A percentile compares a stretch with the other conserved stretches of the same genome.
These are phyloP conservation scores for Leonotis leonurus DNA, from an alignment of 257 asterid species.

Conservation along the genomic window DNA sequence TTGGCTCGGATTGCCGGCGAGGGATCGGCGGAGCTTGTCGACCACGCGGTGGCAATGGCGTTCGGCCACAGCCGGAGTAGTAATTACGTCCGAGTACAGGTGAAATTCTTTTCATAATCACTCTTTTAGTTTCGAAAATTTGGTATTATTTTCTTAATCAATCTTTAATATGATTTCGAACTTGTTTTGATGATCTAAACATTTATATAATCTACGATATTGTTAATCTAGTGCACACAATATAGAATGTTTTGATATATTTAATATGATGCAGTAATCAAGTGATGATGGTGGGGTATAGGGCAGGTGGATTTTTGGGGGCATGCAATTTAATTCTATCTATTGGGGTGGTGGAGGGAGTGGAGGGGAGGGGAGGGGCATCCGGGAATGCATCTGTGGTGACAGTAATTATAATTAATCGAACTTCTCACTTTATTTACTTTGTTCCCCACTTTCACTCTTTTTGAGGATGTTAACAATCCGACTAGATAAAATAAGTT, in stretches of 20 bases:
- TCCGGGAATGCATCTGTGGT: slow-evolving; percentile 7
- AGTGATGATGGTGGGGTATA: too few relatives aligned
- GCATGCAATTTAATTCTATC: slow-evolving; percentile 43
- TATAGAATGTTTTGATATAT: not conserved
- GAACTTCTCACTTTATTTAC: not conserved
- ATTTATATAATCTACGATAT: too few relatives aligned
- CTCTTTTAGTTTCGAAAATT: not conserved
- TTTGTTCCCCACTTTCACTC: slow-evolving; percentile 17
- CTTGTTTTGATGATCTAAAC: too few relatives aligned
- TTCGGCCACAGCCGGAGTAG: slow-evolving; percentile 46
- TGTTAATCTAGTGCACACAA: too few relatives aligned
- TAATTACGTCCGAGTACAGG: slow-evolving; percentile 65
- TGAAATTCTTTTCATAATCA: slow-evolving; percentile 8
- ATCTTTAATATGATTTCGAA: too few relatives aligned
- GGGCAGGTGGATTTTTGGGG: slow-evolving; percentile 30
- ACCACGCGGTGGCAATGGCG: slow-evolving; percentile 74
- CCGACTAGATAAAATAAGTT: not conserved
- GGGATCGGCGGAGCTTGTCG: slow-evolving; percentile 61
- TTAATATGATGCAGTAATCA: not conserved
- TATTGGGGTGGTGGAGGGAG: not conserved
- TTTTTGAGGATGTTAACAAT: not conserved
- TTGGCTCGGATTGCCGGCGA: slow-evolving; percentile 62
- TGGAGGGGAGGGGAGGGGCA: too few relatives aligned
- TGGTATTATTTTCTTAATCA: not conserved
- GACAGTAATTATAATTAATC: slow-evolving; percentile 13